Conservation (phyloP, 441 rosid genomes). For the Lepidium campestre region DNA sequence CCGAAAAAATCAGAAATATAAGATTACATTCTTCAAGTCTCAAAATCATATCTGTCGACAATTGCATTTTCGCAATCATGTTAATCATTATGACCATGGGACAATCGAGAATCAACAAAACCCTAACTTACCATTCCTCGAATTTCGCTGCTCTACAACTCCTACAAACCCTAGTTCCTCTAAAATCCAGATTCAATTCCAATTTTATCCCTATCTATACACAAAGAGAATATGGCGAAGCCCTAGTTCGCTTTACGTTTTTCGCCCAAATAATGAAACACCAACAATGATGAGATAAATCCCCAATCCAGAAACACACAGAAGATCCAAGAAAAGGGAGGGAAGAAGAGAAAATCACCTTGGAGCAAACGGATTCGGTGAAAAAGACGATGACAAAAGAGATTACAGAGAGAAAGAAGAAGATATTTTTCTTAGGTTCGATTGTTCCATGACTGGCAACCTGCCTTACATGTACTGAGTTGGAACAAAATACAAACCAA, state of each 20-base stretch:
- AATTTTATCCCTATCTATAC: neutral
- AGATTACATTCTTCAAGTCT: constrained; percentile 35
- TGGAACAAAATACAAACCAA: too few species aligned
- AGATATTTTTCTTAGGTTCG: too few species aligned
- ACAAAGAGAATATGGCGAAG: constrained; percentile 14
- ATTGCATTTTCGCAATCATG: neutral
- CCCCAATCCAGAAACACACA: too few species aligned
- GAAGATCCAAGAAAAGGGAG: too few species aligned
- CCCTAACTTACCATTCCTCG: constrained; percentile 14
- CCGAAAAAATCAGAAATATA: constrained; percentile 1
- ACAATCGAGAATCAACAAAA: neutral
- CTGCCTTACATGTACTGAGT: too few species aligned
- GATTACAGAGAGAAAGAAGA: too few species aligned
- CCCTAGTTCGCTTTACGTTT: constrained; percentile 4
- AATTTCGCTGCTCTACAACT: neutral
- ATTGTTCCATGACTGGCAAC: too few species aligned
- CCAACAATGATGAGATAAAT: too few species aligned
- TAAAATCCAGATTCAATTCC: constrained; percentile 8
- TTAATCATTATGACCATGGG: neutral
- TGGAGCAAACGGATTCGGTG: too few species aligned
- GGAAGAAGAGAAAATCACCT: too few species aligned
- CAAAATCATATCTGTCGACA: constrained; percentile 33
- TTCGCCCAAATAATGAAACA: neutral
- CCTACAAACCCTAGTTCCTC: constrained; percentile 17
- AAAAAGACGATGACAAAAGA: too few species aligned